Evolutionary conservation across 768 basidiomycete species (phyloP).

Genomic region (Saitozyma sp.): DNA sequence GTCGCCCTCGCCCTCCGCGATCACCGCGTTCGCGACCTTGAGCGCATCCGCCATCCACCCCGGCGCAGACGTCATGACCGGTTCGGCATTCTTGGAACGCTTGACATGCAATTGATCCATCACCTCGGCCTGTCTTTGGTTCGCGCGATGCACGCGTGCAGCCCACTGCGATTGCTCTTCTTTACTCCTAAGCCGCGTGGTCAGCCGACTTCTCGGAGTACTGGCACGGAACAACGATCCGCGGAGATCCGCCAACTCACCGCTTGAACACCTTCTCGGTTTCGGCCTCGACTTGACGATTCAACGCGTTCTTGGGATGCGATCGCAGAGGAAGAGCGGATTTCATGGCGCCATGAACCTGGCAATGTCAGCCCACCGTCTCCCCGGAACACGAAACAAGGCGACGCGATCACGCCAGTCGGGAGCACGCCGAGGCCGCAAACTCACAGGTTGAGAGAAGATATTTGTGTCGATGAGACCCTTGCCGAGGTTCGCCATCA

Average conservation of each 20-base stretch:
- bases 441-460: conserved; percentile 34
- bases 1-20: conserved; percentile 31
- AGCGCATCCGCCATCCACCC: conserved; percentile 51
- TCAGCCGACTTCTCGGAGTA: background rate
- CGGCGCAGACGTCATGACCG: conserved; percentile 24
- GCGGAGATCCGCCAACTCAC: conserved; percentile 25
- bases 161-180: conserved; percentile 39
- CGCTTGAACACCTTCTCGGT: conserved; percentile 31
- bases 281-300: conserved; percentile 35
- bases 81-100: conserved; percentile 5
- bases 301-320: conserved; percentile 47
- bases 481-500: conserved; percentile 34
- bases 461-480: conserved; percentile 50
- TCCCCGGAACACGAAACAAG: no score
- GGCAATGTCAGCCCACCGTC: no score
- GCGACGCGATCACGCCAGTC: no score
- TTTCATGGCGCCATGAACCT: conserved; percentile 3
- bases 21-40: conserved; percentile 49
- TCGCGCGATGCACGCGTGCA: conserved; percentile 23
- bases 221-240: background rate
- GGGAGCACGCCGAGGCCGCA: no score
- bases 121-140: conserved; percentile 32
- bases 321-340: conserved; percentile 29
- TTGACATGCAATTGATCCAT: conserved; percentile 22
- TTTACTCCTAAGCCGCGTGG: conserved; percentile 23